Conservation (phyloP, 2,329 filamentous ascomycete species). For the Apiospora arundinis region DNA sequence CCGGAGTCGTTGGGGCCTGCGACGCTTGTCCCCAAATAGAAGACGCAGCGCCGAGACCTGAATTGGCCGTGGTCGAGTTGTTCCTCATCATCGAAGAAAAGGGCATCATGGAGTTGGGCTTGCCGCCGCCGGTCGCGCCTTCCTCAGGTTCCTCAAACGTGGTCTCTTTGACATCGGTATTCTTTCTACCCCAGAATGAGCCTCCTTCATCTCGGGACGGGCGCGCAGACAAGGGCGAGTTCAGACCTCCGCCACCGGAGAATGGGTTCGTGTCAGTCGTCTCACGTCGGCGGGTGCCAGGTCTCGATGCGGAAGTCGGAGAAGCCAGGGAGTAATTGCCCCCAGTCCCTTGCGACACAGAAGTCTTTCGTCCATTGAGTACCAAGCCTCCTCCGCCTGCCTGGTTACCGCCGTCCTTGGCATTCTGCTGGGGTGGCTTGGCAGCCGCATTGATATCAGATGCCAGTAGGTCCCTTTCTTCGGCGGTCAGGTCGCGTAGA, state of each 20-base stretch:
- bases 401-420: constrained; percentile 62
- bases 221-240: constrained; percentile 67
- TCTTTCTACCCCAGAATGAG: constrained; percentile 63
- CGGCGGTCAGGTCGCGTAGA: constrained; percentile 70
- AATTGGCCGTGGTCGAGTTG: constrained; percentile 56
- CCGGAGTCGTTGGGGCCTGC: constrained; percentile 57
- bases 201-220: constrained; percentile 66
- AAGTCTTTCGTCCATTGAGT: constrained; percentile 78
- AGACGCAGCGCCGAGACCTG: constrained; percentile 51
- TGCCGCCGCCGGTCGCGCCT: constrained; percentile 37
- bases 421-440: constrained; percentile 70
- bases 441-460: constrained; percentile 92
- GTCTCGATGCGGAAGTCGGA: constrained; percentile 73
- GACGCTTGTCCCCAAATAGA: constrained; percentile 54
- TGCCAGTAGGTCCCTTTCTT: constrained; percentile 78
- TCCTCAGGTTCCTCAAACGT: constrained; percentile 61
- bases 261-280: constrained; percentile 74
- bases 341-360: constrained; percentile 69
- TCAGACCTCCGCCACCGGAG: constrained; percentile 53
- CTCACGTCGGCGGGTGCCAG: constrained; percentile 81
- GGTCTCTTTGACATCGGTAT: constrained; percentile 58
- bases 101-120: constrained; percentile 38
- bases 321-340: constrained; percentile 71
- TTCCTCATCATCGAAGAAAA: constrained; percentile 59
- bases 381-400: constrained; percentile 48